Conservation (phyloP, 192 early-diverging fungal species). For the Lobosporangium transversale region DNA sequence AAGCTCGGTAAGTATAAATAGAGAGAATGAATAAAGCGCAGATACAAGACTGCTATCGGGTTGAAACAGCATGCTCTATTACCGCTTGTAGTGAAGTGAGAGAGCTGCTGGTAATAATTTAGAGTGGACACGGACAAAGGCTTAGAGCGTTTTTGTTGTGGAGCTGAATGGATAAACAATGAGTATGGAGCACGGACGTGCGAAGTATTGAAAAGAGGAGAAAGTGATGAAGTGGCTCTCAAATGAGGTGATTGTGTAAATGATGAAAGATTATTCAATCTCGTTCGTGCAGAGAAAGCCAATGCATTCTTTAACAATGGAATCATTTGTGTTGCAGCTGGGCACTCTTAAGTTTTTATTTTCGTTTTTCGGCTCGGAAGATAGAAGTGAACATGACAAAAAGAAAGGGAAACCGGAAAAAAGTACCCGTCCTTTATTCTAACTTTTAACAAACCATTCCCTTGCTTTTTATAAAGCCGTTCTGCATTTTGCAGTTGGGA, state of each 20-base stretch:
- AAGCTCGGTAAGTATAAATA: no score
- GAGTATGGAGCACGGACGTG: neutral
- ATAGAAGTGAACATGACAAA: no score
- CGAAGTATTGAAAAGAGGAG: neutral
- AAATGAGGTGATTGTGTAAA: neutral
- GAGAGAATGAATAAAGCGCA: no score
- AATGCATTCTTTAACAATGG: constrained; percentile 8
- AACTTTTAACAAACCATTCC: no score
- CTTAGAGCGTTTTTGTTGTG: neutral
- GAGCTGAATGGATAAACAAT: neutral
- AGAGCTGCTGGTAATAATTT: constrained; percentile 1
- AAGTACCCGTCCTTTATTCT: no score
- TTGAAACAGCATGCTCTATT: no score
- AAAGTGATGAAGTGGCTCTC: neutral
- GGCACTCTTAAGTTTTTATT: no score
- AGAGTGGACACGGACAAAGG: neutral
- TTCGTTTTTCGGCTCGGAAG: no score
- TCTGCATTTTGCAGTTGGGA: no score
- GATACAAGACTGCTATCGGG: neutral
- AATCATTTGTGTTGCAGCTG: no score
- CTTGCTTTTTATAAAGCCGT: no score
- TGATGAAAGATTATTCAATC: constrained; percentile 1
- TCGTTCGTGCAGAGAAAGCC: constrained; percentile 14
- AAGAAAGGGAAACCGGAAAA: no score
- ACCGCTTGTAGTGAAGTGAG: constrained; percentile 23